Conservation (phyloP, 192 early-diverging fungal genomes). For the Backusella liffmaniae region DNA sequence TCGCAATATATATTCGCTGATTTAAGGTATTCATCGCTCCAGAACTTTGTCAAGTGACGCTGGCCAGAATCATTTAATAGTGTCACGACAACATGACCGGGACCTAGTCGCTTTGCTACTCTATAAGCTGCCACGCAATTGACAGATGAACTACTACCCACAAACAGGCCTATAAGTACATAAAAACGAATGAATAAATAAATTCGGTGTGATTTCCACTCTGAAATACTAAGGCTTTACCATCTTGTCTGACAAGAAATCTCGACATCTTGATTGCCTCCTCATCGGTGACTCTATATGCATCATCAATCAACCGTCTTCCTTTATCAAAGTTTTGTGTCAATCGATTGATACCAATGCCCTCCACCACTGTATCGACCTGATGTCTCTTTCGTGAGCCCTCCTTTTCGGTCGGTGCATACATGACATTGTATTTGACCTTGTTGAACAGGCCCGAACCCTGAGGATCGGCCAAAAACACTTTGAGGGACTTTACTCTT, state of each 20-base stretch:
- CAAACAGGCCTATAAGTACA: slow-evolving; percentile 62
- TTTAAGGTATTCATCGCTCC: slow-evolving; percentile 44
- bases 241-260: slow-evolving; percentile 79
- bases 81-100: slow-evolving; percentile 91
- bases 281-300: slow-evolving; percentile 78
- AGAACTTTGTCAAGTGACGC: slow-evolving; percentile 95
- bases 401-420: slow-evolving; percentile 82
- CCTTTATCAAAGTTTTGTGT: slow-evolving; percentile 82
- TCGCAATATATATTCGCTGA: slow-evolving; percentile 4
- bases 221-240: slow-evolving; percentile 3
- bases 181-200: background rate
- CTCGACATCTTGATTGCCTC: slow-evolving; percentile 91
- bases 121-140: slow-evolving; percentile 89
- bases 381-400: slow-evolving; percentile 90
- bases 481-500: slow-evolving; percentile 53
- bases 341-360: slow-evolving; percentile 92
- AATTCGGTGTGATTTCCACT: too few species aligned
- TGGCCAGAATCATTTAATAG: slow-evolving; percentile 89
- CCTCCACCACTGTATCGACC: slow-evolving; percentile 97
- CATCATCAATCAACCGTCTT: slow-evolving; percentile 72
- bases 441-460: slow-evolving; percentile 92
- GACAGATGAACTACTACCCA: slow-evolving; percentile 88
- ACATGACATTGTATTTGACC: slow-evolving; percentile 91
- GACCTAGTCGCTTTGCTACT: slow-evolving; percentile 75
- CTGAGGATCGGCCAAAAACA: slow-evolving; percentile 87